Evolutionary conservation across 352 stramenopile species (phyloP).

Genomic region (Phytopythium aichiense): DNA sequence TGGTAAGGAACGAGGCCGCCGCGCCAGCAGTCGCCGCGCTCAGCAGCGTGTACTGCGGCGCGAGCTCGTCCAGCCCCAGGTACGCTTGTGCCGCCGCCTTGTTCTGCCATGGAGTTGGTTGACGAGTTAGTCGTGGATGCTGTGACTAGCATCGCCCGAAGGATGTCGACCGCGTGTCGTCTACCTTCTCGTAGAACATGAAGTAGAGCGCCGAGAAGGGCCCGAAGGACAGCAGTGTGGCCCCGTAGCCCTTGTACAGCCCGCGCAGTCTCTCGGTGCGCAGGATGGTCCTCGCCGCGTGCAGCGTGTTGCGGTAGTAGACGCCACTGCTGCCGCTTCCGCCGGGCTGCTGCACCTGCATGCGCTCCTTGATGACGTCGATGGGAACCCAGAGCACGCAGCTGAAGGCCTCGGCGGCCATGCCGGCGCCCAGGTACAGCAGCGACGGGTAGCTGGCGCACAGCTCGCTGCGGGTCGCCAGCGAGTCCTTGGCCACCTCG

Average conservation of each 20-base stretch:
- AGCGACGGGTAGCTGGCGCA: conserved; percentile 52
- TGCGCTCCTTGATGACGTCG: conserved; percentile 98
- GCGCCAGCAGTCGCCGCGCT: conserved; percentile 85
- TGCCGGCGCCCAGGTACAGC: conserved; percentile 65
- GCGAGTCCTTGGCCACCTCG: conserved; percentile 79
- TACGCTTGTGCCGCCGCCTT: conserved; percentile 49
- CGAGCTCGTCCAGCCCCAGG: conserved; percentile 38
- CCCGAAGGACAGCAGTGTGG: conserved; percentile 95
- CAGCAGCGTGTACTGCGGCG: conserved; percentile 55
- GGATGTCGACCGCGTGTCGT: too few species aligned
- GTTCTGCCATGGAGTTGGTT: conserved; percentile 22
- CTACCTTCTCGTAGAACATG: conserved; percentile 94
- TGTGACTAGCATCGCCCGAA: too few species aligned
- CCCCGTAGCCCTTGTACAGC: conserved; percentile 95
- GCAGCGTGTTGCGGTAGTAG: conserved; percentile 90
- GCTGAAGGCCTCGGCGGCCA: conserved; percentile 73
- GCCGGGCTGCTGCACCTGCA: conserved; percentile 91
- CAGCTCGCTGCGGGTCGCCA: conserved; percentile 28
- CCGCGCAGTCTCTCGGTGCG: conserved; percentile 87
- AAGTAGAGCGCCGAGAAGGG: conserved; percentile 98
- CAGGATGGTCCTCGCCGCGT: conserved; percentile 90
- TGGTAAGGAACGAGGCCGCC: conserved; percentile 94
- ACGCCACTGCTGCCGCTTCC: conserved; percentile 16
- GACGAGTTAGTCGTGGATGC: background rate
- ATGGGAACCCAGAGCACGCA: conserved; percentile 99